Evolutionary conservation across 257 asterid species (phyloP).

Genomic region (Fraxinus cuspidata): DNA sequence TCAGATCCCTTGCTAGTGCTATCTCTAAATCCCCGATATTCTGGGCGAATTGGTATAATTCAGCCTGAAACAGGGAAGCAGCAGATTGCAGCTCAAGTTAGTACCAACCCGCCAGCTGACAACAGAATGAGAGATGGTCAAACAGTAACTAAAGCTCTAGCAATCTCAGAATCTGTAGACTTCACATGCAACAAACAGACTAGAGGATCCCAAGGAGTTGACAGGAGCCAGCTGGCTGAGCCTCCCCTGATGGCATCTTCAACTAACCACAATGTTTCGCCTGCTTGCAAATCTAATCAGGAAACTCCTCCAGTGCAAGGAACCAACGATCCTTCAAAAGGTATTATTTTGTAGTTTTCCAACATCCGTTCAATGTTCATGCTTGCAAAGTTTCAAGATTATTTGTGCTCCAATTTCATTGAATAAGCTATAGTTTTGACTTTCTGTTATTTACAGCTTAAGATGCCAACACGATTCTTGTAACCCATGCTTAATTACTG

Average conservation of each 20-base stretch:
- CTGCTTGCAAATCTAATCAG: slow-evolving; percentile 26
- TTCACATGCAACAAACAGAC: slow-evolving; percentile 22
- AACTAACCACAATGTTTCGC: slow-evolving; percentile 29
- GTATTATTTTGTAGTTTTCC: slow-evolving; percentile 25
- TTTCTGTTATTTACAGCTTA: not conserved
- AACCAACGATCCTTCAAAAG: slow-evolving; percentile 35
- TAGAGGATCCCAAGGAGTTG: slow-evolving; percentile 31
- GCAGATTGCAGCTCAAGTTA: slow-evolving; percentile 31
- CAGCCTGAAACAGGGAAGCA: slow-evolving; percentile 49
- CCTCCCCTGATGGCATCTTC: slow-evolving; percentile 31
- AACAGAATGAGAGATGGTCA: slow-evolving; percentile 31
- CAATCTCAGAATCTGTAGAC: slow-evolving; percentile 32
- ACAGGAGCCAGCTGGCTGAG: slow-evolving; percentile 26
- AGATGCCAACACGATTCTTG: not conserved
- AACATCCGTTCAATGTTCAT: not conserved
- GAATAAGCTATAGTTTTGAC: not conserved
- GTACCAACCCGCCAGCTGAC: slow-evolving; percentile 19
- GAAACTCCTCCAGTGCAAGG: slow-evolving; percentile 34
- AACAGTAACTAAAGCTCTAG: slow-evolving; percentile 22
- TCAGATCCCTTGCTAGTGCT: slow-evolving; percentile 56
- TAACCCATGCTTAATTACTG: not conserved
- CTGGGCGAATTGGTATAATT: slow-evolving; percentile 40
- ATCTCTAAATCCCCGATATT: slow-evolving; percentile 40
- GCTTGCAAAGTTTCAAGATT: not conserved
- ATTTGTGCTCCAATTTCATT: not conserved